Evolutionary conservation across 2,329 filamentous ascomycete genomes (phyloP).

Genomic region (Verticillium klebahnii): DNA sequence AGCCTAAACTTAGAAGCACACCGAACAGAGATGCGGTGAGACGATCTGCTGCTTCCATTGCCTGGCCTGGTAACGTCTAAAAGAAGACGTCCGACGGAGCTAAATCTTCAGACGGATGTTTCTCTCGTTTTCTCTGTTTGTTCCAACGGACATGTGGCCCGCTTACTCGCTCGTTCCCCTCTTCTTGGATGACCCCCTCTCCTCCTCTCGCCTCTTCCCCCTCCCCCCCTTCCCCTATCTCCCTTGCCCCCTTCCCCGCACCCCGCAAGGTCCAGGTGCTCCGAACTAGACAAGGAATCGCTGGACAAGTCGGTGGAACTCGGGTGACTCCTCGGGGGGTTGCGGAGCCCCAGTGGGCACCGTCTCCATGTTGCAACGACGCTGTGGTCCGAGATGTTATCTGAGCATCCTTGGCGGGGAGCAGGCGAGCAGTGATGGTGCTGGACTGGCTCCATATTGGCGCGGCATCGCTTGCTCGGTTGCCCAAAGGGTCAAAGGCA

Average conservation of each 20-base stretch:
- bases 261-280: neutral
- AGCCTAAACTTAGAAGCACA: neutral
- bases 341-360: neutral
- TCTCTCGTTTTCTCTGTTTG: neutral
- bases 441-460: neutral
- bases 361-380: neutral
- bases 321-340: neutral
- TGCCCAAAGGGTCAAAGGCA: neutral
- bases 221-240: neutral
- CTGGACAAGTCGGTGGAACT: neutral
- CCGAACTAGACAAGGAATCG: neutral
- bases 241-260: neutral
- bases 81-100: neutral
- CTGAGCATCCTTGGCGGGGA: neutral
- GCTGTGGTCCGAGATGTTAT: neutral
- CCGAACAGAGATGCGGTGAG: neutral
- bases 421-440: neutral
- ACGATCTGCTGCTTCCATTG: neutral
- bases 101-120: neutral
- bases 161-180: neutral
- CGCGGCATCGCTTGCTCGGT: neutral
- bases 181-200: neutral
- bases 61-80: neutral
- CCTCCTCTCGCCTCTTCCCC: neutral
- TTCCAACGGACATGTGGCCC: neutral